Percentiles rank a stretch among this genome's conserved stretches.
phyloP scores from a whole-genome alignment of 2,329 filamentous ascomycete genomes.

The Lomentospora prolificans region DNA sequence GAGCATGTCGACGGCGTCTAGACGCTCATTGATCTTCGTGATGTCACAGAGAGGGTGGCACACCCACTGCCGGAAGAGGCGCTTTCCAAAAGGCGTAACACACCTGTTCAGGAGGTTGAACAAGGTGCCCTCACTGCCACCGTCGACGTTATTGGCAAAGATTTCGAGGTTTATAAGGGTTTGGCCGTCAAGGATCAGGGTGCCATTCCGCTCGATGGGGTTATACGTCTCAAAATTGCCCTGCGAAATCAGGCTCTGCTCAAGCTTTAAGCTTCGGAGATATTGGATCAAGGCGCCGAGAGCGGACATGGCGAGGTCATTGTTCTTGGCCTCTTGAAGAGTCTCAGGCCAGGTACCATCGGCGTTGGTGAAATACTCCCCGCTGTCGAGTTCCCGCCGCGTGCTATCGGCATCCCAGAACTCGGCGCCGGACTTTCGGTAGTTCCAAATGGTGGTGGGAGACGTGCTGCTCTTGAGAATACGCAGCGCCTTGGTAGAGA shows the following conservation, averaged over 20 bases:
- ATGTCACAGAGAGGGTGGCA: slow-evolving; percentile 89
- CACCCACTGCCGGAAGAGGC: slow-evolving; percentile 92
- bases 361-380: slow-evolving; percentile 64
- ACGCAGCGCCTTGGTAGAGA: slow-evolving; percentile 81
- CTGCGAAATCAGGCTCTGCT: slow-evolving; percentile 76
- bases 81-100: slow-evolving; percentile 93
- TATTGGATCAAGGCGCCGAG: slow-evolving; percentile 86
- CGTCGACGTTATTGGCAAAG: slow-evolving; percentile 87
- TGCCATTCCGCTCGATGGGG: slow-evolving; percentile 84
- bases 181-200: slow-evolving; percentile 86
- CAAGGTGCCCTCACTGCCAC: slow-evolving; percentile 72
- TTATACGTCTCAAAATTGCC: slow-evolving; percentile 88
- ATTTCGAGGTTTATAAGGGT: slow-evolving; percentile 97
- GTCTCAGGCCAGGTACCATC: slow-evolving; percentile 63
- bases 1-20: slow-evolving; percentile 89
- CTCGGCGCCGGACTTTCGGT: slow-evolving; percentile 75
- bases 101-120: slow-evolving; percentile 89
- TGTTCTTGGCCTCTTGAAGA: slow-evolving; percentile 62
- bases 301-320: slow-evolving; percentile 80
- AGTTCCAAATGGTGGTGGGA: slow-evolving; percentile 91
- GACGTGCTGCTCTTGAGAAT: slow-evolving; percentile 94
- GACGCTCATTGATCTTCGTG: slow-evolving; percentile 77
- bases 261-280: slow-evolving; percentile 75
- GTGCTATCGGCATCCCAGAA: slow-evolving; percentile 85
- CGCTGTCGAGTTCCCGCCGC: slow-evolving; percentile 67